Base-by-base conservation (phyloP, 352 stramenopile species). In the Peronospora farinosa region DNA sequence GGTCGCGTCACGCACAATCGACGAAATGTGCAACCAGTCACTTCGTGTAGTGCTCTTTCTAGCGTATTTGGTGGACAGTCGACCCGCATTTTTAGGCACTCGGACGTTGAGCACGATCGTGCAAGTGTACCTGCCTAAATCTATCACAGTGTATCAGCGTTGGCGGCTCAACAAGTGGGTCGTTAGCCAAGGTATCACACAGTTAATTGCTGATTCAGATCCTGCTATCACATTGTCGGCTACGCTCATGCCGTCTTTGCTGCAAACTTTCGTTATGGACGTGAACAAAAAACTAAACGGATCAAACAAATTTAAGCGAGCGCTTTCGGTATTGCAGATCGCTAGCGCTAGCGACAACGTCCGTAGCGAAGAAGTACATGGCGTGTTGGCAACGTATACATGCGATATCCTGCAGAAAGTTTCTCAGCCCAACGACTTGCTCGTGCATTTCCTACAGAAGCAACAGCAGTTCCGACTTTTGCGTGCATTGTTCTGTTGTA, bases 151-250 rank as follows among this genome's bases (percentile, higher is more conserved):
- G 13, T 88, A 88, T 47, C 78, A 86, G 57, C 74, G 72, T 21
- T 90, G 76, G 76, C 63, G 65, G n/a, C 58, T 86, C n/a, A 79
- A 71, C 45, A 63, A 67, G 25, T 84, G 71, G 69, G 46, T 90
- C 27, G 58, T 72, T 17, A 84, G 57, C 31, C 75, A 85, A 53
- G 74, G 78, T 15, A 75, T 86, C 36, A 60, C 60, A 11, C 68
- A 70, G 15, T 50, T 66, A n/a, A 47, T 58, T 5, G 73, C 69
- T 1, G 78, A 84, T 51, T 41, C 69, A 8, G 72, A 87, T 31
- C 40, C 60, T 25, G 57, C 48, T 7, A 57, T 65, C 2, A 63
- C 55, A 5, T 69, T 73, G n/a, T 84, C 70, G 0, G 72, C 68
- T 10, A 75, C 64, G 6, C 47, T 86, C 21, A 56, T 85, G 57